These are phyloP conservation scores for Ustulina deusta DNA, from an alignment of 2,329 filamentous ascomycete genomes.

Conservation along the genomic window DNA sequence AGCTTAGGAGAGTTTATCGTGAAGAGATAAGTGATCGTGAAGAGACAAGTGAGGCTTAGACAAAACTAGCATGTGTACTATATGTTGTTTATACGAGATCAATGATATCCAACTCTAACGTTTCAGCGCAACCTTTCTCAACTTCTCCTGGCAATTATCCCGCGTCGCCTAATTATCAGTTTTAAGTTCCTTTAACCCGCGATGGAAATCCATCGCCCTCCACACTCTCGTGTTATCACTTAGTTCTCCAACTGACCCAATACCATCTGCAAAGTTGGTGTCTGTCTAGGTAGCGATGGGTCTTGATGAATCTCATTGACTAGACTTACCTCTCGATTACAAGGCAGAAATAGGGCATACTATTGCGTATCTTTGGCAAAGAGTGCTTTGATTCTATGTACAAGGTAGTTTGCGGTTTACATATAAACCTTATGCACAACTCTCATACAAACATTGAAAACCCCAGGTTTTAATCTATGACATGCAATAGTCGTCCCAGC, in stretches of 20 bases:
- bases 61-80: slow-evolving; percentile 24
- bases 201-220: background rate
- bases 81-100: slow-evolving; percentile 17
- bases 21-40: slow-evolving; percentile 47
- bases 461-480: slow-evolving; percentile 16
- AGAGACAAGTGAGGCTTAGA: slow-evolving; percentile 39
- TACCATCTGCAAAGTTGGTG: background rate
- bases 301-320: background rate
- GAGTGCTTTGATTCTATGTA: background rate
- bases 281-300: background rate
- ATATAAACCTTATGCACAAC: background rate
- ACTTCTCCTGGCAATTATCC: background rate
- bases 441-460: background rate
- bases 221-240: background rate
- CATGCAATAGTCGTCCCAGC: slow-evolving; percentile 45
- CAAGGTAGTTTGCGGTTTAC: background rate
- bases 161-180: background rate
- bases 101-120: slow-evolving; percentile 39
- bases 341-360: background rate
- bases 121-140: background rate
- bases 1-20: slow-evolving; percentile 63
- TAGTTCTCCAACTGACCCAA: background rate
- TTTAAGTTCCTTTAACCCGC: background rate
- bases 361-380: background rate
- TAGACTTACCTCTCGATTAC: too few species aligned